Evolutionary conservation across 495 filamentous ascomycete species (phyloP), one percentile per base, ranked within the genome.

Genomic region (Podospora sp.): DNA sequence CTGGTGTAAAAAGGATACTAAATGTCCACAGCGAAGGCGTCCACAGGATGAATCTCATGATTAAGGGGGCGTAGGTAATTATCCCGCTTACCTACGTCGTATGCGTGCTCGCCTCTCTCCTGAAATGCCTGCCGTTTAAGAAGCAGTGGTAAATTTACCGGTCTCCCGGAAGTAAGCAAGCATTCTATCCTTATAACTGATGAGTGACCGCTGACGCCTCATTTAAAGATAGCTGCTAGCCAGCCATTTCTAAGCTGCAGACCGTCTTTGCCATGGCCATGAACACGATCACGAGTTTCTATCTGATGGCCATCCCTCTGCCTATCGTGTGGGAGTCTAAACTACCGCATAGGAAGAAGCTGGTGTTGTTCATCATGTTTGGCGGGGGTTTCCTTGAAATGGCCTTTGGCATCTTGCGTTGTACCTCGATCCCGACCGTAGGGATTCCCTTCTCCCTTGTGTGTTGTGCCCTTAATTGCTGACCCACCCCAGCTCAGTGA

Each of bases 131-230:
- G 33, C 85, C 86, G 5, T 79, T 86, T 67, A 40, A 80, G 49
- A 84, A 82, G 46, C 83, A 85, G 40, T 88, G 84, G 84, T 85
- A 88, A 70, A 87, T 88, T 33, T 68, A 84, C 62, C 86, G 86
- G 16, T 63, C 83, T 51, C 86, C 86, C 16, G 86, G 86, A 21
- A 85, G 84, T 86, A 63, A 65, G 83, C 76, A n/a, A 18, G 12
- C 24, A n/a, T n/a, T n/a, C 5, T 33, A 22, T 64, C 24, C 29
- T 27, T n/a, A n/a, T n/a, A n/a, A 8, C 50, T 9, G 33, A 5
- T 12, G 33, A 36, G 33, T 12, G 12, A 36, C 6, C 16, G 33
- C 50, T 24, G 20, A 56, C 63, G 6, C n/a, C n/a, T n/a, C n/a
- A 27, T 16, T 16, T 29, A 3, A 14, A 76, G 69, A 75, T 63